These are phyloP conservation scores for Blechomonas ayalai DNA, from an alignment of 208 protist genomes.

Conservation along the genomic window DNA sequence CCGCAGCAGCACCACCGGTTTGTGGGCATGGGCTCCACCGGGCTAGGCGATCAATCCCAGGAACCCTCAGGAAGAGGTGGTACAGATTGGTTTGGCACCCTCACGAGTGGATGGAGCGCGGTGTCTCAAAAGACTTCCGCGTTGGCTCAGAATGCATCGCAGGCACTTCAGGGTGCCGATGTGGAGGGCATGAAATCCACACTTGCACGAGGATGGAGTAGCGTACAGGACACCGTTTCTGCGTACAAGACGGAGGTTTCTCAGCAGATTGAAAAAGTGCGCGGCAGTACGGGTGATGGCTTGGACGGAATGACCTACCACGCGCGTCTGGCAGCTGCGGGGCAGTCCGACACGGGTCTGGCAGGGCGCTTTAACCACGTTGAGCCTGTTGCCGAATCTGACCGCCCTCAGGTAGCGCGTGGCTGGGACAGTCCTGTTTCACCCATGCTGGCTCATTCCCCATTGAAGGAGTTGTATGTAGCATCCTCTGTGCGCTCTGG, in stretches of 20 bases:
- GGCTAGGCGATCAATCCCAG: slow-evolving; percentile 5
- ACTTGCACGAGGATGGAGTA: slow-evolving; percentile 40
- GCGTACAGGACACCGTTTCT: slow-evolving; percentile 30
- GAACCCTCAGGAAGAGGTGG: slow-evolving; percentile 1
- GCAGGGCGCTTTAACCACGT: slow-evolving; percentile 14
- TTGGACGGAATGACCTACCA: slow-evolving; percentile 28
- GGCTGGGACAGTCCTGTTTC: slow-evolving; percentile 4
- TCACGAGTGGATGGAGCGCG: slow-evolving; percentile 46
- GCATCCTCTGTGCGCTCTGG: too few species aligned
- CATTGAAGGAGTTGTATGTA: too few species aligned
- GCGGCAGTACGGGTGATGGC: slow-evolving; percentile 21
- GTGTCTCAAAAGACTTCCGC: slow-evolving; percentile 60
- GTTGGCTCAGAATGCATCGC: slow-evolving; percentile 48
- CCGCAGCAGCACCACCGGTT: slow-evolving; percentile 49
- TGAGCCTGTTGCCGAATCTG: slow-evolving; percentile 8
- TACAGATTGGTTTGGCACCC: slow-evolving; percentile 44
- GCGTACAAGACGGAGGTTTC: slow-evolving; percentile 41
- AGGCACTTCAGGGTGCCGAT: slow-evolving; percentile 46
- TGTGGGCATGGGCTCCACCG: slow-evolving; percentile 29
- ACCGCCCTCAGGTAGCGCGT: neutral
- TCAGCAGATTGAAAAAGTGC: slow-evolving; percentile 21
- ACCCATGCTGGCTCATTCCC: too few species aligned
- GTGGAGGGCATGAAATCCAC: slow-evolving; percentile 43
- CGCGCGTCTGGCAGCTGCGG: slow-evolving; percentile 26
- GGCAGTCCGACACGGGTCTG: neutral